Evolutionary conservation across 768 basidiomycete genomes (phyloP).

Genomic region (Strobilomyces echinocephalus): DNA sequence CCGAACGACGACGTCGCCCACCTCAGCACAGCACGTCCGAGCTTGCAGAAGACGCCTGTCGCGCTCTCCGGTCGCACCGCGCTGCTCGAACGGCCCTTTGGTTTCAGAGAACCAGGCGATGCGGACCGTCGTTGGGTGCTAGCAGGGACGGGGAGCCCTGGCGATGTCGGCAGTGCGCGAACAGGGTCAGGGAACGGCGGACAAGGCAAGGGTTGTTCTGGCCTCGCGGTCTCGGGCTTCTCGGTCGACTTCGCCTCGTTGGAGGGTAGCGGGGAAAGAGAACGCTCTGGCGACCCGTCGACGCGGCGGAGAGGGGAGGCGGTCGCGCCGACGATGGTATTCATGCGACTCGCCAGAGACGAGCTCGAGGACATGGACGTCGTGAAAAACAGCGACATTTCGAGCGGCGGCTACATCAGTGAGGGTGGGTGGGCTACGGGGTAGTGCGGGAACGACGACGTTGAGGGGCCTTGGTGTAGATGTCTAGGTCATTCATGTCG

Average conservation of each 20-base stretch:
- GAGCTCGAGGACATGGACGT: conserved; percentile 12
- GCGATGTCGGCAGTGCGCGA: background rate
- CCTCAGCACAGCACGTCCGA: conserved; percentile 26
- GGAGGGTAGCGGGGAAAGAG: conserved; percentile 19
- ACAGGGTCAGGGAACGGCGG: conserved; percentile 18
- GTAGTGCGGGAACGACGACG: conserved; percentile 30
- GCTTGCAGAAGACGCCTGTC: conserved; percentile 17
- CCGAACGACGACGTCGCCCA: conserved; percentile 34
- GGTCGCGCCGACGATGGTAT: background rate
- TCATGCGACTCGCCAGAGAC: conserved; percentile 13
- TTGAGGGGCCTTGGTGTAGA: conserved; percentile 17
- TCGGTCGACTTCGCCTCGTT: conserved; percentile 3
- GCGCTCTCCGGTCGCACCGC: conserved; percentile 1
- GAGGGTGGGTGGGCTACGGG: conserved; percentile 51
- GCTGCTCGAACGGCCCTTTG: conserved; percentile 6
- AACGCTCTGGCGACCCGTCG: conserved; percentile 9
- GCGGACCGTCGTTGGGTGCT: background rate
- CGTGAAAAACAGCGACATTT: conserved; percentile 53
- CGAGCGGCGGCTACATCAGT: conserved; percentile 53
- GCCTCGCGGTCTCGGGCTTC: conserved; percentile 1
- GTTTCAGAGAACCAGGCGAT: conserved; percentile 8
- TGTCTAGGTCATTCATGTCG: conserved; percentile 1
- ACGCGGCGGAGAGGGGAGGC: background rate
- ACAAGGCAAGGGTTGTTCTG: conserved; percentile 18
- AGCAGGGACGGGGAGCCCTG: background rate